Percentiles rank a stretch among this genome's conserved stretches.
Conservation (phyloP, 176 grass and related monocot genomes). For the Lolium perenne region DNA sequence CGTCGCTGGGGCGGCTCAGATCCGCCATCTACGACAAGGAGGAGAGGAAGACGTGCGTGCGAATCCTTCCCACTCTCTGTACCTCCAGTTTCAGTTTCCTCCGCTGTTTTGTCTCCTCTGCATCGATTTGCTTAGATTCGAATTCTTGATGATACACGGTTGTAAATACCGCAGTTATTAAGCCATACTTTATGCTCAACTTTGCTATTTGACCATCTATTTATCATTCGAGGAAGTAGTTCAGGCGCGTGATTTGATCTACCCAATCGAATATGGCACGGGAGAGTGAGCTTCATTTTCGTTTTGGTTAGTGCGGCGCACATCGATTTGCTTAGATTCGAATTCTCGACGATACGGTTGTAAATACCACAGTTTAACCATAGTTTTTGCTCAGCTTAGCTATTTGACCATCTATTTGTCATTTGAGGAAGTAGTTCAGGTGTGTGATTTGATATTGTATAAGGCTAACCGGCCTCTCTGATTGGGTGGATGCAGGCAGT, state of each 20-base stretch:
- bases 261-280: background rate
- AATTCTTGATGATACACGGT: background rate
- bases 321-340: too few relatives aligned
- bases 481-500: constrained; percentile 68
- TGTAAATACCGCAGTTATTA: background rate
- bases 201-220: background rate
- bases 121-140: background rate
- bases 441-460: background rate
- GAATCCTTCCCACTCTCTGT: background rate
- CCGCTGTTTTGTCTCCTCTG: background rate
- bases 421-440: too few relatives aligned
- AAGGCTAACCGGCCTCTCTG: background rate
- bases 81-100: background rate
- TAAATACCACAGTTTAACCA: too few relatives aligned
- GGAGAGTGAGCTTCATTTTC: background rate
- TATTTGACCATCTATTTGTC: too few relatives aligned
- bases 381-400: too few relatives aligned
- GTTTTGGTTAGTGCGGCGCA: too few relatives aligned
- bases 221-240: background rate
- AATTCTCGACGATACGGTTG: too few relatives aligned
- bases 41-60: constrained; percentile 69
- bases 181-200: background rate
- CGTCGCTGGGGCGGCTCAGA: constrained; percentile 72
- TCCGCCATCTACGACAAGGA: constrained; percentile 69
- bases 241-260: background rate